Base-by-base conservation (phyloP, 1,284 basidiomycete species). In the Rhizoctonia solani region DNA sequence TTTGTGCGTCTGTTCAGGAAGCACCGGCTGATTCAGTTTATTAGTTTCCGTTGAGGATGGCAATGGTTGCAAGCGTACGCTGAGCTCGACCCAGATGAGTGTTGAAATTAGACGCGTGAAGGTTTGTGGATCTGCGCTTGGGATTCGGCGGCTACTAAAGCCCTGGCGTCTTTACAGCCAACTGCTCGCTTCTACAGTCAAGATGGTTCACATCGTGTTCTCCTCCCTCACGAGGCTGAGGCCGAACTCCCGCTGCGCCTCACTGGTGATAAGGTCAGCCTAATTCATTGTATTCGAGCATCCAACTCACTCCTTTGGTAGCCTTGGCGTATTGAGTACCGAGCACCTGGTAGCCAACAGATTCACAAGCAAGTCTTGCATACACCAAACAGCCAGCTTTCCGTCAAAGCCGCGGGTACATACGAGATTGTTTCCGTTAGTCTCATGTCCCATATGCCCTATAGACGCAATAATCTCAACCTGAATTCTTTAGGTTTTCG, bases 281-380 rank as follows among this genome's bases (percentile, higher is more conserved):
- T 27, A 52, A 27, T 68, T 34, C 44, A 8, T 66, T 19, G 52
- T 63, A 34, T 54, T 49, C 56, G 34, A 47, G n/a, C 19, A 42
- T 19, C 39, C 42, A 59, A 49, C 58, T 70, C 63, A 67, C 30
- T 30, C 19, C 16, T 71, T 42, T 52, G 69, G 5, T 72, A 95
- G 89, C 92, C 94, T 2, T 97, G 94, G 96, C 81, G 79, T 23
- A 77, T 98, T 65, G 86, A 84, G 70, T 98, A 96, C 78, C 82
- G 83, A 34, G 81, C 81, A 42, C 76, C 79, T 37, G 85, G 83
- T 52, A 78, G 80, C n/a, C 79, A 82, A 47, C 74, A 78, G 27
- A 72, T 80, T 3, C 76, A 82, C 34, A 80, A 80, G 1, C 81
- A 79, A 3, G 80, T 75, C 13, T 74, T 95, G 32, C 77, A 79